Percentiles rank a stretch among this genome's conserved stretches.
phyloP scores from a whole-genome alignment of 2,329 filamentous ascomycete species.

The Daldinia eschscholtzii region DNA sequence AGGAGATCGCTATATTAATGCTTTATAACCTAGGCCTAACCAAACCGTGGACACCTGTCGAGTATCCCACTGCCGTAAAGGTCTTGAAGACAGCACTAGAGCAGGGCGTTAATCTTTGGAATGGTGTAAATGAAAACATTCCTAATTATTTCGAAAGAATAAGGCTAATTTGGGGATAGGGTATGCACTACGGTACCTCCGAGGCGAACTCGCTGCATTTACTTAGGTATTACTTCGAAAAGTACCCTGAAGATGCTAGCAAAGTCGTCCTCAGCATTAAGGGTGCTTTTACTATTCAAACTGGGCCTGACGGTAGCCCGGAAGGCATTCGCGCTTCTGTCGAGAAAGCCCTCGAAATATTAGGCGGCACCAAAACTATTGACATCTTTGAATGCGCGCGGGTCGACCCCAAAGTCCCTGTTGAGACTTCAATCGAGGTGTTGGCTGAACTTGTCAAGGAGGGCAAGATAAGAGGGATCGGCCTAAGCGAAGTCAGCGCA shows the following conservation, averaged over 20 bases:
- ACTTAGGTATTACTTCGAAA: constrained; percentile 66
- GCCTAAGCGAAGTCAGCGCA: constrained; percentile 58
- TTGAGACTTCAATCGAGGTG: constrained; percentile 54
- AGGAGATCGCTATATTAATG: neutral
- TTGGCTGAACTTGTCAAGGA: constrained; percentile 48
- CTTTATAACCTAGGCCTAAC: constrained; percentile 23
- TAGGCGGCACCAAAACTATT: constrained; percentile 61
- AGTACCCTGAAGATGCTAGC: constrained; percentile 66
- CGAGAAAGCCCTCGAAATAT: constrained; percentile 59
- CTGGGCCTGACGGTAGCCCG: constrained; percentile 59
- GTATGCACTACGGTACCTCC: constrained; percentile 55
- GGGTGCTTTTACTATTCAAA: constrained; percentile 56
- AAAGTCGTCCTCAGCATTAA: constrained; percentile 70
- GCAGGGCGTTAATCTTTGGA: constrained; percentile 35
- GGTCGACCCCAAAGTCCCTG: constrained; percentile 57
- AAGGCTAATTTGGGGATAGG: constrained; percentile 1
- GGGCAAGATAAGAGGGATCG: constrained; percentile 60
- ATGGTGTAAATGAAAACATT: constrained; percentile 22
- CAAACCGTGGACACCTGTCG: constrained; percentile 21
- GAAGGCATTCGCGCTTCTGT: constrained; percentile 64
- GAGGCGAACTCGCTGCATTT: constrained; percentile 65
- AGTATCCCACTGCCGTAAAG: constrained; percentile 29
- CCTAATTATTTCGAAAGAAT: neutral
- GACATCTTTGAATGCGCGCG: constrained; percentile 67
- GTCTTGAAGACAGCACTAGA: constrained; percentile 35